A percentile compares a stretch with the other conserved stretches of the same genome.
Conservation (phyloP, 306 rosid genomes). For the Cucurbita moschata region DNA sequence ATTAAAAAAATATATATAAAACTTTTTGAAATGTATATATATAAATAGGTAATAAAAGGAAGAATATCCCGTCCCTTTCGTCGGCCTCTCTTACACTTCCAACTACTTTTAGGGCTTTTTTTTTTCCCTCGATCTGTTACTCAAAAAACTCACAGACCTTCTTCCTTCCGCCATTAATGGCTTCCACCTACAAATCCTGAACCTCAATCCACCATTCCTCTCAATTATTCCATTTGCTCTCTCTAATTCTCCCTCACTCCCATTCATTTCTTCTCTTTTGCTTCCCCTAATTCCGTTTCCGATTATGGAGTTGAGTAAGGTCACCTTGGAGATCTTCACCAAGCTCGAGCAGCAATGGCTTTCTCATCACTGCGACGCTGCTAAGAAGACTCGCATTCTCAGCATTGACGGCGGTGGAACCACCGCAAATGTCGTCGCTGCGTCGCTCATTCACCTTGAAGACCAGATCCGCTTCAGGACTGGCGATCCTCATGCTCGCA, state of each 20-base stretch:
- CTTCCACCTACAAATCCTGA: background rate
- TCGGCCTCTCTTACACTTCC: background rate
- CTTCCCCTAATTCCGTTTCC: too few relatives aligned
- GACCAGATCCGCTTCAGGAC: constrained; percentile 91
- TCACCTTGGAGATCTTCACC: constrained; percentile 76
- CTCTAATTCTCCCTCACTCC: background rate
- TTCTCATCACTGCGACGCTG: constrained; percentile 55
- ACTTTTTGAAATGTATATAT: background rate
- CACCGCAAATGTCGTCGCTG: constrained; percentile 58
- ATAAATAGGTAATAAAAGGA: background rate
- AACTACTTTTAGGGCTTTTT: constrained; percentile 3
- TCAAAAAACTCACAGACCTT: background rate
- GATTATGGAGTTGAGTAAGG: constrained; percentile 63
- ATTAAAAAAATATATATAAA: too few relatives aligned
- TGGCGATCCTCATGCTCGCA: constrained; percentile 56
- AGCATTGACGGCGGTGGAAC: constrained; percentile 94
- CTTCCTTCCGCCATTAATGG: constrained; percentile 7
- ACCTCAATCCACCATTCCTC: background rate
- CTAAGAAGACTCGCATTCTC: constrained; percentile 67
- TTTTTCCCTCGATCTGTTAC: background rate
- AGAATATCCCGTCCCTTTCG: background rate
- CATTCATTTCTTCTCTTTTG: too few relatives aligned
- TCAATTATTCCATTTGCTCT: background rate
- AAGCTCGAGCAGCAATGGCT: constrained; percentile 95
- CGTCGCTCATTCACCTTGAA: constrained; percentile 61